These are phyloP conservation scores for Emericellopsis cladophorae DNA, from an alignment of 2,329 filamentous ascomycete species.

Conservation along the genomic window DNA sequence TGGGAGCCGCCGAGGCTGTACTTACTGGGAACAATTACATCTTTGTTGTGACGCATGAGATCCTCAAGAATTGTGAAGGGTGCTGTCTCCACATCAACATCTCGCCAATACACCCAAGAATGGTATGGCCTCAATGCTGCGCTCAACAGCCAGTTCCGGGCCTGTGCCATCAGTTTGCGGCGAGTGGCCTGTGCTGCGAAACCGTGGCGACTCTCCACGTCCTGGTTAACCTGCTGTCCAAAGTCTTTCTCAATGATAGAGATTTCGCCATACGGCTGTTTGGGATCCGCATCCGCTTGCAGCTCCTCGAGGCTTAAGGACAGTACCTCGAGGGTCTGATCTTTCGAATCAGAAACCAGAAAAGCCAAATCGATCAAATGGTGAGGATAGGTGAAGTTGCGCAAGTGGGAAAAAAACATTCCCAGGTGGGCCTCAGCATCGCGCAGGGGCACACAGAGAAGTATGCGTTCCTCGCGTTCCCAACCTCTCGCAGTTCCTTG, in stretches of 20 bases:
- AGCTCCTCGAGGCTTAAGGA: constrained; percentile 63
- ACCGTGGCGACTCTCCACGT: constrained; percentile 93
- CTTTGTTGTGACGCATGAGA: constrained; percentile 97
- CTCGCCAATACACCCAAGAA: constrained; percentile 99
- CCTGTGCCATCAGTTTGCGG: constrained; percentile 95
- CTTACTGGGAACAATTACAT: constrained; percentile 96
- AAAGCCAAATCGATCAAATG: constrained; percentile 94
- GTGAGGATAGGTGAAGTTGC: constrained; percentile 94
- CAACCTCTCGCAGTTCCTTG: constrained; percentile 86
- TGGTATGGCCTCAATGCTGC: constrained; percentile 88
- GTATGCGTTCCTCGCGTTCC: constrained; percentile 90
- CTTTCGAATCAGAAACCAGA: constrained; percentile 93
- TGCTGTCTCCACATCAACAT: constrained; percentile 95
- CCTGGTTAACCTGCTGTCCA: constrained; percentile 93
- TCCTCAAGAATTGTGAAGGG: constrained; percentile 95
- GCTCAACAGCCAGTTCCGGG: constrained; percentile 91
- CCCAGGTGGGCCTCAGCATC: constrained; percentile 84
- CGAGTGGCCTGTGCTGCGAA: constrained; percentile 91
- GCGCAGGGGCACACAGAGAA: constrained; percentile 86
- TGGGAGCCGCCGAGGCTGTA: constrained; percentile 9
- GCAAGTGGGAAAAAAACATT: constrained; percentile 98
- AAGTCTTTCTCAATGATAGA: constrained; percentile 99
- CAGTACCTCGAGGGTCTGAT: constrained; percentile 69
- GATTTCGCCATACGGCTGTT: constrained; percentile 84
- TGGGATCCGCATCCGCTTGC: constrained; percentile 67